Conservation (phyloP, 345 rosid genomes). For the Zanthoxylum bungeanum region DNA sequence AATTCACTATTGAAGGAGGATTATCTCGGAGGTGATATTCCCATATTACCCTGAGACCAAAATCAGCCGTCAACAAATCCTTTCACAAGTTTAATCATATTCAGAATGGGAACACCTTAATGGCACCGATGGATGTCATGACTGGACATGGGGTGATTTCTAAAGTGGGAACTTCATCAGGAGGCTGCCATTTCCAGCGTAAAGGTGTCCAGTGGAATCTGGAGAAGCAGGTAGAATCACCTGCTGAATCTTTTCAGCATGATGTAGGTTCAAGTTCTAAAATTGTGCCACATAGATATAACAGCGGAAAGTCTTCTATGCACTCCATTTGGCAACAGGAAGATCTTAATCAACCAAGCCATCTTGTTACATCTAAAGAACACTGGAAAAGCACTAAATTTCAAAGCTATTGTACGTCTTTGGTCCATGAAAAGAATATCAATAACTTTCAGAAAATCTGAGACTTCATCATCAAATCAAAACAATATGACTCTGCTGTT, state of each 20-base stretch:
- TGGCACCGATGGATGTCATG: conserved; percentile 16
- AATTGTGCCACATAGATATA: conserved; percentile 27
- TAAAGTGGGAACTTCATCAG: conserved; percentile 17
- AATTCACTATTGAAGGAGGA: too few relatives aligned
- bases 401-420: conserved; percentile 26
- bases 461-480: conserved; percentile 1
- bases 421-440: conserved; percentile 41
- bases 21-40: too few relatives aligned
- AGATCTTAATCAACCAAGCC: conserved; percentile 17
- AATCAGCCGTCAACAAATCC: too few relatives aligned
- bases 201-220: conserved; percentile 17
- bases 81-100: conserved; percentile 28
- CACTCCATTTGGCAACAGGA: conserved; percentile 20
- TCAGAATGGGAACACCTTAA: conserved; percentile 7
- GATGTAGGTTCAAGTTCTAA: conserved; percentile 45
- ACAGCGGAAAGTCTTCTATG: conserved; percentile 19
- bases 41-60: too few relatives aligned
- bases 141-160: conserved; percentile 5
- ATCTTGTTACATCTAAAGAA: conserved; percentile 24
- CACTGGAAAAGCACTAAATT: conserved; percentile 12
- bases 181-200: conserved; percentile 18
- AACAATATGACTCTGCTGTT: conserved; percentile 17
- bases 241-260: conserved; percentile 19
- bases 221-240: conserved; percentile 26
- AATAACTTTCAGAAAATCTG: conserved; percentile 20